Conservation (phyloP, 2,329 filamentous ascomycete species). For the Acrocalymma vagum region DNA sequence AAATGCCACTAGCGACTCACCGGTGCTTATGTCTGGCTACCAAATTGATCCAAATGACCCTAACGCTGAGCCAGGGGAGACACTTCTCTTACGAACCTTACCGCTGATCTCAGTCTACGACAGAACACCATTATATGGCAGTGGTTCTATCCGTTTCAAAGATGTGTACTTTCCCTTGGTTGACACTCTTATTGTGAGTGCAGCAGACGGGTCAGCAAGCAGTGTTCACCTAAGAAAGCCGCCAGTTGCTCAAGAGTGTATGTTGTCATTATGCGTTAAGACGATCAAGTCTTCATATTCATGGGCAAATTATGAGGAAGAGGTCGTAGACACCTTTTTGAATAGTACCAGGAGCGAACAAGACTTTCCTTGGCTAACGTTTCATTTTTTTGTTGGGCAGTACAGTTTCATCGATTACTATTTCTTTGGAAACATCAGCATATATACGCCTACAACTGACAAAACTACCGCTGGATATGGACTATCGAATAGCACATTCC, state of each 20-base stretch:
- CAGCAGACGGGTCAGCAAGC: not conserved
- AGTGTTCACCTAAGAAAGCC: conserved; percentile 11
- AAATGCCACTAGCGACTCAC: conserved; percentile 22
- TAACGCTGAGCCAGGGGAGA: conserved; percentile 27
- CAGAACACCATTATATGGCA: conserved; percentile 9
- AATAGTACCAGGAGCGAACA: conserved; percentile 14
- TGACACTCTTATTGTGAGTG: conserved; percentile 16
- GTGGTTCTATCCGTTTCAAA: conserved; percentile 26
- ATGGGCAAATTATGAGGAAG: conserved; percentile 20
- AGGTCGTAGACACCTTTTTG: conserved; percentile 11
- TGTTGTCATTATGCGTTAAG: conserved; percentile 34
- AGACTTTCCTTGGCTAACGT: conserved; percentile 19
- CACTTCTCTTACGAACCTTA: conserved; percentile 16
- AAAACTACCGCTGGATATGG: conserved; percentile 10
- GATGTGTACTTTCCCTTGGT: conserved; percentile 14
- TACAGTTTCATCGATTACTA: conserved; percentile 3
- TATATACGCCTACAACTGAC: conserved; percentile 1
- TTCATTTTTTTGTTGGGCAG: not conserved
- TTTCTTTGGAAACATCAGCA: conserved; percentile 15
- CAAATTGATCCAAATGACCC: conserved; percentile 2
- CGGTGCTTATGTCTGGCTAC: conserved; percentile 29
- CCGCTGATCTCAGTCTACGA: conserved; percentile 12
- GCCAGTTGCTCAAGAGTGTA: conserved; percentile 27
- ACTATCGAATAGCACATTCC: conserved; percentile 8
- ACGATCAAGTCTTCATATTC: conserved; percentile 24